These are phyloP conservation scores for Polysphondylium violaceum DNA, from an alignment of 78 protist genomes.

Conservation along the genomic window DNA sequence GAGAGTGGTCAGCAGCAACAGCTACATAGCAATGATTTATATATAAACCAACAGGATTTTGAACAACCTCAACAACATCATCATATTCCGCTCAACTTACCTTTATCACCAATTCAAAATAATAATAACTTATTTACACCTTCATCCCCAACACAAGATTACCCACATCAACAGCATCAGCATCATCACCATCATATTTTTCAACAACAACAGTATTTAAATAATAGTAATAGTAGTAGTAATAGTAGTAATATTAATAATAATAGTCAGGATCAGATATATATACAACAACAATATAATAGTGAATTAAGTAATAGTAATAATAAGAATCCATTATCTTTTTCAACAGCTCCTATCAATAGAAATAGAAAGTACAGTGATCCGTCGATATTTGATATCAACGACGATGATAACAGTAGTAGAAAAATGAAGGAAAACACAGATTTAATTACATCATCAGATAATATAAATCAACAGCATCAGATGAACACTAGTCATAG, in stretches of 20 bases:
- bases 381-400: not conserved
- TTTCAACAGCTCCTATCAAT: not conserved
- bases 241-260: too few species aligned
- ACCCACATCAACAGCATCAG: too few species aligned
- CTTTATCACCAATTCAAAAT: too few species aligned
- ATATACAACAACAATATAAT: not conserved
- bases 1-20: too few species aligned
- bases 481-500: conserved; percentile 1
- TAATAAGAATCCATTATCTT: conserved; percentile 4
- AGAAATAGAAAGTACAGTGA: conserved; percentile 30
- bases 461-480: not conserved
- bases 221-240: too few species aligned
- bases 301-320: not conserved
- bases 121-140: too few species aligned
- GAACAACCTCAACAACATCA: too few species aligned
- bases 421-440: not conserved
- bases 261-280: not conserved
- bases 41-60: too few species aligned
- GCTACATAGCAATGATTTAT: too few species aligned
- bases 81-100: too few species aligned
- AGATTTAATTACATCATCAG: not conserved
- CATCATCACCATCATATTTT: too few species aligned
- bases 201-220: not conserved
- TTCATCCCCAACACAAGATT: too few species aligned
- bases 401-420: not conserved